Evolutionary conservation across 345 rosid genomes (phyloP).

Genomic region (Salix arbutifolia): DNA sequence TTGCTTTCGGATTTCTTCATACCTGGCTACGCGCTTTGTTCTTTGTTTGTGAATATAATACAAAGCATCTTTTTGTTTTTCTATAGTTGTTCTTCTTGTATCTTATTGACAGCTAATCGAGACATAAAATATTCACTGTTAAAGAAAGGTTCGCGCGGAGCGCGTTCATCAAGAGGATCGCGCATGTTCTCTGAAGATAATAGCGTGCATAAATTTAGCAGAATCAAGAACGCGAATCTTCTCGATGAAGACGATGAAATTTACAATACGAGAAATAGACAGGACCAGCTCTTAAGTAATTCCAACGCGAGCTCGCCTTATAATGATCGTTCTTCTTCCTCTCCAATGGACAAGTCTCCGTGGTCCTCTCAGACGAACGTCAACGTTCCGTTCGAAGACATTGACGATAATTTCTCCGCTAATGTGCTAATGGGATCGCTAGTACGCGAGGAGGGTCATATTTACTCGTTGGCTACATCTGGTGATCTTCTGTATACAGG

Average conservation of each 20-base stretch:
- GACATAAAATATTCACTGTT: not conserved
- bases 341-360: slow-evolving; percentile 49
- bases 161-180: slow-evolving; percentile 6
- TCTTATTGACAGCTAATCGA: not conserved
- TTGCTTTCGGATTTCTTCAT: slow-evolving; percentile 13
- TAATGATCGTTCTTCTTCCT: slow-evolving; percentile 26
- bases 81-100: slow-evolving; percentile 3
- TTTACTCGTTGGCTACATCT: slow-evolving; percentile 67
- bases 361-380: slow-evolving; percentile 45
- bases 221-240: slow-evolving; percentile 24
- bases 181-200: slow-evolving; percentile 14
- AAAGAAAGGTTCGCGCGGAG: slow-evolving; percentile 20
- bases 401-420: slow-evolving; percentile 15
- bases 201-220: slow-evolving; percentile 17
- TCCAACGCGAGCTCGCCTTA: slow-evolving; percentile 15
- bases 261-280: not conserved
- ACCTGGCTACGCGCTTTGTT: slow-evolving; percentile 6
- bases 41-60: not conserved
- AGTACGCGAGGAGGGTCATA: slow-evolving; percentile 86
- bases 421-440: slow-evolving; percentile 70
- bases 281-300: not conserved
- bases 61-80: not conserved
- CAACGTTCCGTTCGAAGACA: not conserved
- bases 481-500: slow-evolving; percentile 78
- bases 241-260: not conserved